Evolutionary conservation across 73 alveolate genomes (phyloP), one percentile per base, ranked within the genome.

Genomic region (Paramecium sexaurelia): DNA sequence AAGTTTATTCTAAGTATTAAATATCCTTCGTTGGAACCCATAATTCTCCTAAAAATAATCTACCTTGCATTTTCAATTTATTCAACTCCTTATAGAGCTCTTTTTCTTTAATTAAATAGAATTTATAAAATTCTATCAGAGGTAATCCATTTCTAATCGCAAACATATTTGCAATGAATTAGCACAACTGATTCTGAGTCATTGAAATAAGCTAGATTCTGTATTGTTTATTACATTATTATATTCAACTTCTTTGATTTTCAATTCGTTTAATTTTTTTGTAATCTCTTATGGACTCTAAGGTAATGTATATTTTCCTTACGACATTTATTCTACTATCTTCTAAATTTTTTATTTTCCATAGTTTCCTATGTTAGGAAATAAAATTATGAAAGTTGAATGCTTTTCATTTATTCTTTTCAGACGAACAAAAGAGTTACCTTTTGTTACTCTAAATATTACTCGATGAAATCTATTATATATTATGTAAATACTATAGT

Each of bases 401-500:
- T 41, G 11, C 15, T 26, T 26, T 20, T 87, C 55, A 22, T 87
- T 35, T 17, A 87, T 36, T 3, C 43, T 55, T 11, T 36, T 57
- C 22, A 68, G 10, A 73, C 36, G 56, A 19, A 40, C 73, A 15
- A 75, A 35, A n/a, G 83, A 27, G 47, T 87, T 87, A 22, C 93
- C 93, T 71, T 83, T 87, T 8, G 93, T 68, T 9, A 87, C 47
- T 27, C 93, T 27, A 41, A 87, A 87, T 7, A 67, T 27, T 17
- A 87, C 67, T 27, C 93, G 69, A 15, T 87, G 41, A 19, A 55
- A 55, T 33, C 93, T 85, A 55, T 55, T 43, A 9, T 36, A 36
- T 7, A 24, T 43, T 10, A 27, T n/a, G 10, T 84, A 22, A 37
- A 26, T 39, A 67, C 55, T 68, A 43, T 40, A 36, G 40, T 78